Evolutionary conservation across 495 filamentous ascomycete genomes (phyloP), one percentile per base, ranked within the genome.

Genomic region (Aspergillus nidulans): DNA sequence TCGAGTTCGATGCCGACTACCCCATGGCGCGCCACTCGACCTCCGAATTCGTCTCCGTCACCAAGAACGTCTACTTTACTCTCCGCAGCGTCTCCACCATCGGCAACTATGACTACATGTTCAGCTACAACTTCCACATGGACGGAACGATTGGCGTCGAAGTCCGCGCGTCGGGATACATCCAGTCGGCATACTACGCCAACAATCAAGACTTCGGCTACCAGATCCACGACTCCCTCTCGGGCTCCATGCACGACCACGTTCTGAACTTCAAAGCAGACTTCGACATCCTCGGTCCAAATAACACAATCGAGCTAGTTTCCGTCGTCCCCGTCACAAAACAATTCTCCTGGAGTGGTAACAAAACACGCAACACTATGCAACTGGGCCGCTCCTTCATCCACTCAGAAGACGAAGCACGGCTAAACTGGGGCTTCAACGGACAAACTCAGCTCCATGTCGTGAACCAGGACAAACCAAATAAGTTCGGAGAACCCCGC

Each of bases 191-290:
- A 6, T 83, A 75, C 69, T 80, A 66, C 50, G 71, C 73, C 19
- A 65, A 75, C 44, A 77, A 76, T 48, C 36, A 52, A 9, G 76
- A 81, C 30, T 82, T 81, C 57, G 79, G 81, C n/a, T 82, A 77
- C 63, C 71, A 73, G 38, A 79, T 82, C 56, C 74, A 81, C 52
- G 77, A 84, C 45, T 65, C 66, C 32, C 63, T 81, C 1, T 68
- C 71, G 25, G 75, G 79, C n/a, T 70, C 67, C 48, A 82, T 84
- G 75, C 82, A 85, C 64, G 79, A 81, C 58, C 82, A 85, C 54
- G 78, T 83, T 6, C 64, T 84, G 21, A 81, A 80, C 62, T 84
- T 75, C 69, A 83, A 83, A 63, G 73, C 70, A 40, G 81, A 83
- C 61, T 68, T 83, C 20, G 78, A 83, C 61, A 72, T 82, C 42